These are phyloP conservation scores for Leucocoprinus birnbaumii DNA, from an alignment of 768 basidiomycete species.

Conservation along the genomic window DNA sequence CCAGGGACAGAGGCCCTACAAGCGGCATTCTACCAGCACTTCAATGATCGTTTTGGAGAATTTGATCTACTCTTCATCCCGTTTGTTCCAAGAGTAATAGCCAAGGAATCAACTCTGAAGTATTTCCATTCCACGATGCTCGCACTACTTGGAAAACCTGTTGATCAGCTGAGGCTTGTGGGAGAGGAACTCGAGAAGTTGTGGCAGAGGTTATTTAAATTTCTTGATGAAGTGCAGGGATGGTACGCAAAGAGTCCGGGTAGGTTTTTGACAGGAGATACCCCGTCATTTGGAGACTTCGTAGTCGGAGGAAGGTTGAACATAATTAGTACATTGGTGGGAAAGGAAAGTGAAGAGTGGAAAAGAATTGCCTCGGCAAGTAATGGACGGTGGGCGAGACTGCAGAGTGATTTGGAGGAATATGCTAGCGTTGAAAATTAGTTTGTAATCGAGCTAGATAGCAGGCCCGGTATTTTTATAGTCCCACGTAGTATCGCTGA, in stretches of 20 bases:
- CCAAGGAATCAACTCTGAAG: background rate
- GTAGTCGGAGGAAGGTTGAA: slow-evolving; percentile 25
- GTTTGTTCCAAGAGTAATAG: background rate
- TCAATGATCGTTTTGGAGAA: background rate
- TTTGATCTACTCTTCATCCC: background rate
- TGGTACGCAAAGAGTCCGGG: slow-evolving; percentile 8
- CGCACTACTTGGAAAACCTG: slow-evolving; percentile 5
- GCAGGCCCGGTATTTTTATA: too few relatives aligned
- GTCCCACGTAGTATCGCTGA: too few relatives aligned
- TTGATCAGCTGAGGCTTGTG: background rate
- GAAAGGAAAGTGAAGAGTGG: slow-evolving; percentile 37
- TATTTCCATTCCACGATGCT: slow-evolving; percentile 4
- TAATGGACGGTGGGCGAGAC: slow-evolving; percentile 32
- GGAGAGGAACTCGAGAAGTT: background rate
- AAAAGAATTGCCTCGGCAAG: slow-evolving; percentile 31
- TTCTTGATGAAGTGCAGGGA: slow-evolving; percentile 9
- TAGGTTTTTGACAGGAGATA: slow-evolving; percentile 11
- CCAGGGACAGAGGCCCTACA: slow-evolving; percentile 27
- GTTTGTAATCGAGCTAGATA: too few relatives aligned
- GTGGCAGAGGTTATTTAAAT: slow-evolving; percentile 23
- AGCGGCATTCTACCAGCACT: slow-evolving; percentile 20
- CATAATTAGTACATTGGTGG: slow-evolving; percentile 26
- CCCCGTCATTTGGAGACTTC: slow-evolving; percentile 34
- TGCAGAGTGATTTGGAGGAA: slow-evolving; percentile 22
- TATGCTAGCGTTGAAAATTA: slow-evolving; percentile 3